Base-by-base conservation (phyloP, 2,329 filamentous ascomycete genomes). In the Microdochium trichocladiopsis region DNA sequence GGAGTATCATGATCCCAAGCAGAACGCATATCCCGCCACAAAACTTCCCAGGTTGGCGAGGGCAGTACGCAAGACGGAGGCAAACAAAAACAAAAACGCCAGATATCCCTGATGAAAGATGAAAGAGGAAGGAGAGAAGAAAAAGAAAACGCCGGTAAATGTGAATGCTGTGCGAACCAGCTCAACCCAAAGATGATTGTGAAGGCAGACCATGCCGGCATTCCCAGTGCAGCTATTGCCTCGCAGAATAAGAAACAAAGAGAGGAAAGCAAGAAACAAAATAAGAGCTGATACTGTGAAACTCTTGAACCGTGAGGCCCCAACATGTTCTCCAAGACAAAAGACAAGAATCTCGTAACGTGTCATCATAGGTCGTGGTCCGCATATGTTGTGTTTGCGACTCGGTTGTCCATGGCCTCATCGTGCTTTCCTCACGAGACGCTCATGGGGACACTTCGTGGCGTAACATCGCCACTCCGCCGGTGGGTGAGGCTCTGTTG, bases 381-480 rank as follows among this genome's bases (percentile, higher is more conserved):
- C 45, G 18, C 18, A 18, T 47, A 28, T 47, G 24, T 50, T 41
- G 45, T n/a, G n/a, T n/a, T 28, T 28, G 47, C 22, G 22, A 45
- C 6, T 12, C 12, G 41, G 16, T 16, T 45, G 10, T 23, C 41
- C 5, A 14, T 37, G 36, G 31, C 25, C 33, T 48, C 3, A 41
- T 6, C 36, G n/a, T 23, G 28, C 28, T 31, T 8, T 8, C 28
- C 21, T 45, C 58, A 70, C 49, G 73, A 77, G 50, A 69, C 66
- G 56, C 77, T 70, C 12, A 72, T 74, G 25, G 76, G 75, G 41
- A 79, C 69, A 63, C 79, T 82, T 48, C 79, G 76, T 45, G 79
- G 77, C 53, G 76, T 77, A 50, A 76, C 68, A 50, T 83, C 80
- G 50, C 78, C 79, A 63, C 80, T 83, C 55, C 77, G 75, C 54